Percentiles rank a stretch among this genome's conserved stretches.
These are phyloP conservation scores for Hyaloscypha variabilis DNA, from an alignment of 495 filamentous ascomycete species.

Conservation along the genomic window DNA sequence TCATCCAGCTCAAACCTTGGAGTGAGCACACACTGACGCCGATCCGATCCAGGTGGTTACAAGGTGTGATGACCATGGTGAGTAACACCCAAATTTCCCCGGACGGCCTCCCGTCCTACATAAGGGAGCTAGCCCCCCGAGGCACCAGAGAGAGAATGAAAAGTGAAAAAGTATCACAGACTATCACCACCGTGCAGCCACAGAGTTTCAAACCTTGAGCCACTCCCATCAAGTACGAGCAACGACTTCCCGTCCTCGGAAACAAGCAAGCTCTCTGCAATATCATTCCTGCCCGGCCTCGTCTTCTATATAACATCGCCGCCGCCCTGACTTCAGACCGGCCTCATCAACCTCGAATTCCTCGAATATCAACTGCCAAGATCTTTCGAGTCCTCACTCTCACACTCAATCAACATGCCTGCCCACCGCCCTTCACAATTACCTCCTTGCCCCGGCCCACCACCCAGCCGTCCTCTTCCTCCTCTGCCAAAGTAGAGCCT, in stretches of 20 bases:
- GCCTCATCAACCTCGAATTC: conserved; percentile 2
- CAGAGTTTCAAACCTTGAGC: neutral
- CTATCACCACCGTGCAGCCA: conserved; percentile 1
- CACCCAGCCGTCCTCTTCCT: conserved; percentile 81
- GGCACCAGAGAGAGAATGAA: conserved; percentile 1
- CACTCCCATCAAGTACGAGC: neutral
- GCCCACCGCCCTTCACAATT: conserved; percentile 70
- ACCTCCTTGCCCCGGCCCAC: conserved; percentile 84
- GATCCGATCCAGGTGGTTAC: conserved; percentile 25
- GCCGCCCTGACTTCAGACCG: conserved; percentile 1
- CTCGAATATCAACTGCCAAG: neutral
- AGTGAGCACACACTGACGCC: conserved; percentile 30
- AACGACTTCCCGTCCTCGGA: conserved; percentile 6
- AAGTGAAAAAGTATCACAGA: conserved; percentile 5
- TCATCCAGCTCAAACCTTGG: conserved; percentile 23
- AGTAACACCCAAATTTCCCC: conserved; percentile 31
- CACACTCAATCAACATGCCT: conserved; percentile 57
- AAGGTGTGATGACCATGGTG: conserved; percentile 6
- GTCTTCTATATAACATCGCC: conserved; percentile 18
- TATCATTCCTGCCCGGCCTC: conserved; percentile 8
- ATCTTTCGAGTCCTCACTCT: neutral
- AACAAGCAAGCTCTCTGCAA: conserved; percentile 8
- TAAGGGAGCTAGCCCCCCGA: conserved; percentile 24
- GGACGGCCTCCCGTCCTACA: conserved; percentile 27
- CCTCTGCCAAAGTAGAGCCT: conserved; percentile 74